Conservation (phyloP, 768 basidiomycete species). For the Russula sp. region DNA sequence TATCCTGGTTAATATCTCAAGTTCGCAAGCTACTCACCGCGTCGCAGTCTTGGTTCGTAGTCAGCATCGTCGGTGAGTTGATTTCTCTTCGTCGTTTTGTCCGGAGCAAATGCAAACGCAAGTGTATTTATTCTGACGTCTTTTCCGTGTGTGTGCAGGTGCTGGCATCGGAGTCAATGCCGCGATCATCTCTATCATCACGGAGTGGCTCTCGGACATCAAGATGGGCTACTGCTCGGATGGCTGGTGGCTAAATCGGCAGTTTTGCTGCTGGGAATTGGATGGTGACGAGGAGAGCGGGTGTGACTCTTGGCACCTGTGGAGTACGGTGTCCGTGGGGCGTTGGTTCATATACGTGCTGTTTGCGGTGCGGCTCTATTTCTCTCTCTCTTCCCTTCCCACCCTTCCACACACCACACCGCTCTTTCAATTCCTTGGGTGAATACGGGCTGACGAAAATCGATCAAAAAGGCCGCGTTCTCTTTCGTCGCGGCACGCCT, state of each 20-base stretch:
- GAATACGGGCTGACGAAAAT: background rate
- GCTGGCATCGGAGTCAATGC: constrained; percentile 89
- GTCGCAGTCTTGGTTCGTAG: constrained; percentile 90
- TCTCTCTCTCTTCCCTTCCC: background rate
- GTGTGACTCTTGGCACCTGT: constrained; percentile 90
- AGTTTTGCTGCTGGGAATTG: constrained; percentile 98
- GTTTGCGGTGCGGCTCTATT: constrained; percentile 68
- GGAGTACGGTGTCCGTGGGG: constrained; percentile 69
- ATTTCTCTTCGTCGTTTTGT: background rate
- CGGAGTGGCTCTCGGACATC: constrained; percentile 96
- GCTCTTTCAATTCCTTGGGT: background rate
- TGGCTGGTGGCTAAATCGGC: constrained; percentile 98
- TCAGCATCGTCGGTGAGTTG: constrained; percentile 80
- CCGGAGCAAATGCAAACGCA: background rate
- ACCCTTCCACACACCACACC: background rate
- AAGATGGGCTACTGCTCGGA: constrained; percentile 97
- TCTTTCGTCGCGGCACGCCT: constrained; percentile 86
- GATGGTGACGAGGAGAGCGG: constrained; percentile 73
- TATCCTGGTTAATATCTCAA: constrained; percentile 61
- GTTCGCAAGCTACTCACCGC: constrained; percentile 57
- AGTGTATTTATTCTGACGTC: too few species aligned
- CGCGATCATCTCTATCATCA: constrained; percentile 92
- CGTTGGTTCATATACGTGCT: constrained; percentile 84
- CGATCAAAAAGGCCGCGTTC: constrained; percentile 60
- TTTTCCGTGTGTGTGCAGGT: constrained; percentile 47